These are phyloP conservation scores for Sarocladiaceae sp. DNA, from an alignment of 2,329 filamentous ascomycete species.

Conservation along the genomic window DNA sequence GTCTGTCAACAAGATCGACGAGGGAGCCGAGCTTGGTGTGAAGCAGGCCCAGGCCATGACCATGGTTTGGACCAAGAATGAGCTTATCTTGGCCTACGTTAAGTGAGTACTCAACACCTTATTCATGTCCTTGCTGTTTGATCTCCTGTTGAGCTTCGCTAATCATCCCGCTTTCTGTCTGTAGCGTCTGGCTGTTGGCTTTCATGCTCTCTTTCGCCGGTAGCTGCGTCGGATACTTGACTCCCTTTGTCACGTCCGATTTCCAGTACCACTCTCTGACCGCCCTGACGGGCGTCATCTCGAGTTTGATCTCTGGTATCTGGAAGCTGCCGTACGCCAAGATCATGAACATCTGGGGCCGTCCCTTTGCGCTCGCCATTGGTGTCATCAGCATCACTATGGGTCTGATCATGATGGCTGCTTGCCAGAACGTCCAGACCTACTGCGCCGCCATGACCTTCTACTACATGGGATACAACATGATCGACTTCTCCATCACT, in stretches of 20 bases:
- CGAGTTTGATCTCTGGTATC: constrained; percentile 47
- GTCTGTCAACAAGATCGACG: constrained; percentile 9
- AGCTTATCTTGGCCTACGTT: constrained; percentile 31
- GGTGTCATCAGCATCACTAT: constrained; percentile 42
- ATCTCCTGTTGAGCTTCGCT: not conserved
- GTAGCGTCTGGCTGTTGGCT: not conserved
- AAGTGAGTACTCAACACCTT: not conserved
- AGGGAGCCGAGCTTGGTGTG: constrained; percentile 27
- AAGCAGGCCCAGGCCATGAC: constrained; percentile 33
- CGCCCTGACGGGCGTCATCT: constrained; percentile 46
- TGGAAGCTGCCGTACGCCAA: constrained; percentile 59
- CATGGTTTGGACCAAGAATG: constrained; percentile 29
- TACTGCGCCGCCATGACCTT: constrained; percentile 58
- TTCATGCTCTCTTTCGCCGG: not conserved
- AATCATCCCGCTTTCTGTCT: too few relatives aligned
- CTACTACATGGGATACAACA: constrained; percentile 54
- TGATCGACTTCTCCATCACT: constrained; percentile 52
- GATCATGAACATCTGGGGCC: constrained; percentile 57
- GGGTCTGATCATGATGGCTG: constrained; percentile 56
- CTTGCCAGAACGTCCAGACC: constrained; percentile 36
- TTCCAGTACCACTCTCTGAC: constrained; percentile 47
- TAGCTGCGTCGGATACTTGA: constrained; percentile 21
- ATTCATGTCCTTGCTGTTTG: not conserved
- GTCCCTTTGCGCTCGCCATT: constrained; percentile 52
- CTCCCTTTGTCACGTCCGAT: constrained; percentile 39